Conservation (phyloP, 768 basidiomycete species). For the Trametes meyenii region DNA sequence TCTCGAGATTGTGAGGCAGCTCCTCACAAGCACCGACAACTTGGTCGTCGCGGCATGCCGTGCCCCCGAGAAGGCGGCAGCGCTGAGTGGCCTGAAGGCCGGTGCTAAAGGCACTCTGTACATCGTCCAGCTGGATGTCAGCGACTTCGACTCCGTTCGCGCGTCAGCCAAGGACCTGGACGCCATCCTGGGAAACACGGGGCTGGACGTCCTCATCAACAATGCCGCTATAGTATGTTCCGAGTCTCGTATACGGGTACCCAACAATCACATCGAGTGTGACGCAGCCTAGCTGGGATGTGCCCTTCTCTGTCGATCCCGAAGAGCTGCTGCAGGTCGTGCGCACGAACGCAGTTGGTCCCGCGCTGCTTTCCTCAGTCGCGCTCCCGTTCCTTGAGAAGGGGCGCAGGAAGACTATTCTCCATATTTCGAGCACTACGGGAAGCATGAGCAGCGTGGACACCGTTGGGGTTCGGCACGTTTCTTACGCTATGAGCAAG, state of each 20-base stretch:
- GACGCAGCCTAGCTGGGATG: not conserved
- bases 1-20: constrained; percentile 24
- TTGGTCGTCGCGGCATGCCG: constrained; percentile 36
- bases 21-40: constrained; percentile 24
- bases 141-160: constrained; percentile 30
- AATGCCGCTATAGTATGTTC: constrained; percentile 25
- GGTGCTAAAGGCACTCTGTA: constrained; percentile 35
- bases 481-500: constrained; percentile 27
- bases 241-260: no score
- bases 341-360: constrained; percentile 39
- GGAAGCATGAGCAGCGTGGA: constrained; percentile 34
- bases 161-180: constrained; percentile 27
- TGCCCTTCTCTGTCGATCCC: constrained; percentile 29
- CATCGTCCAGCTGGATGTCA: constrained; percentile 37
- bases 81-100: constrained; percentile 23
- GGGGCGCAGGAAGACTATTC: constrained; percentile 35
- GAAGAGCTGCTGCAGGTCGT: constrained; percentile 31
- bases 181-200: constrained; percentile 30
- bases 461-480: constrained; percentile 22
- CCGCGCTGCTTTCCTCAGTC: constrained; percentile 35
- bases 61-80: constrained; percentile 27
- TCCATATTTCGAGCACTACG: constrained; percentile 38
- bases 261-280: no score
- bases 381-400: constrained; percentile 14
- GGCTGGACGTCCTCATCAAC: constrained; percentile 43